These are phyloP conservation scores for Elsinoe arachidis DNA, from an alignment of 2,329 filamentous ascomycete genomes.

Conservation along the genomic window DNA sequence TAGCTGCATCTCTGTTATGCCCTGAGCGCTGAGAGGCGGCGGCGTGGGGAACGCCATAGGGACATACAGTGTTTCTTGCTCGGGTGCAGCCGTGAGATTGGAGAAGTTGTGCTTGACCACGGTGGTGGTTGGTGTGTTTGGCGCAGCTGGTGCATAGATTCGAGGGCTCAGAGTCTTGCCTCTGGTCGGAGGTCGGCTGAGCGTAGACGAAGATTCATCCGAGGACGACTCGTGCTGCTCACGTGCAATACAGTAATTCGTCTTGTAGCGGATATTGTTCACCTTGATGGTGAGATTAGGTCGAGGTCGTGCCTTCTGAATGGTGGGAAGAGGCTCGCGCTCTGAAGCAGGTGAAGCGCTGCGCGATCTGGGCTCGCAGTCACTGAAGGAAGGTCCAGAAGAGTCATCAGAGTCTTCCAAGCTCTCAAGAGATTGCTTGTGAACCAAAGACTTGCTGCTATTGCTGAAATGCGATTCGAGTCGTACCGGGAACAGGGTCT, in stretches of 20 bases:
- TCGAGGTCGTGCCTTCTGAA: neutral
- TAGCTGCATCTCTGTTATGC: neutral
- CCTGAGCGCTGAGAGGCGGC: neutral
- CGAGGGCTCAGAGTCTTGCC: neutral
- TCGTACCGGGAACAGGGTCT: neutral
- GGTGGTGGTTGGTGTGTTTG: neutral
- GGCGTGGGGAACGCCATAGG: neutral
- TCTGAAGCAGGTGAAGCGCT: neutral
- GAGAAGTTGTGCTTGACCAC: neutral
- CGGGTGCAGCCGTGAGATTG: neutral
- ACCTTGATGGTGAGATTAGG: slow-evolving; percentile 9
- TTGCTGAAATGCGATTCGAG: neutral
- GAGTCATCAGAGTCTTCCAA: neutral
- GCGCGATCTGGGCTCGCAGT: slow-evolving; percentile 2
- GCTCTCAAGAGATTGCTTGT: slow-evolving; percentile 4
- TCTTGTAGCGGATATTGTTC: slow-evolving; percentile 2
- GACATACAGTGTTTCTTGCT: neutral
- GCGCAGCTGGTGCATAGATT: neutral
- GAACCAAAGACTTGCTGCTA: neutral
- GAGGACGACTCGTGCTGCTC: neutral
- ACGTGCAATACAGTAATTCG: slow-evolving; percentile 4
- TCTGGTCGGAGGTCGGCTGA: neutral
- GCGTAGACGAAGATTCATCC: neutral
- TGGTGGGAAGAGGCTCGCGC: neutral
- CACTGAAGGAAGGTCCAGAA: slow-evolving; percentile 3